Evolutionary conservation across 2,329 filamentous ascomycete species (phyloP), one percentile per base, ranked within the genome.

Genomic region (Alternaria sp.): DNA sequence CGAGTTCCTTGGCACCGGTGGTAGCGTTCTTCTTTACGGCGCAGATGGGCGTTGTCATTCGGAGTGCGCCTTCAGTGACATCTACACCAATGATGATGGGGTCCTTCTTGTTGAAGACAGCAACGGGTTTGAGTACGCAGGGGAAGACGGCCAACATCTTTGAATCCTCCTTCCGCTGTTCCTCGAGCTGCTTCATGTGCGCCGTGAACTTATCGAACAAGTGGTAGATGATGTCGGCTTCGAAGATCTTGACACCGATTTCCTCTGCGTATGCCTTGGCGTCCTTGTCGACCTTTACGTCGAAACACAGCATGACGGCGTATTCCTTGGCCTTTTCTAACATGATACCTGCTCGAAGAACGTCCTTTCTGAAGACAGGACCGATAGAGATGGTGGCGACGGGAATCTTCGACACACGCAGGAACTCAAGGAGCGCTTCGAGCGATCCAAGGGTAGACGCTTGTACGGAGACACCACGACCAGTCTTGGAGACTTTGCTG

Each of bases 291-390:
- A 99, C 93, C 85, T 97, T 98, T 83, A 99, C 96, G 80, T 99
- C 96, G 87, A 99, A 99, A 81, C 96, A 98, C 55, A 99, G 89
- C 96, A 99, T 99, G 79, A 98, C 93, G n/a, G 96, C 96, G 73
- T 90, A 96, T 78, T 99, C 94, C 70, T 93, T 93, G 15, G 90
- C 88, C 84, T 97, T 98, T 82, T 99, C 96, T 75, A 98, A 81
- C 96, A 99, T 99, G 71, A 93, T 92, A 76, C 93, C 94, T 2
- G 84, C 93, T 87, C 89, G 94, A 88, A 98, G 96, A 58, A 99
- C 92, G 82, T 99, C 96, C 75, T 96, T 93, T 86, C 97, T 97
- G 88, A 92, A 98, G 43, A 99, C 95, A 3, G 96, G 96, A 51
- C 96, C 96, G 75, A 99, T 98, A 63, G 93, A 95, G 67, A 99